These are phyloP conservation scores for Camellia lanceoleosa DNA, from an alignment of 148 eudicot species.

Conservation along the genomic window DNA sequence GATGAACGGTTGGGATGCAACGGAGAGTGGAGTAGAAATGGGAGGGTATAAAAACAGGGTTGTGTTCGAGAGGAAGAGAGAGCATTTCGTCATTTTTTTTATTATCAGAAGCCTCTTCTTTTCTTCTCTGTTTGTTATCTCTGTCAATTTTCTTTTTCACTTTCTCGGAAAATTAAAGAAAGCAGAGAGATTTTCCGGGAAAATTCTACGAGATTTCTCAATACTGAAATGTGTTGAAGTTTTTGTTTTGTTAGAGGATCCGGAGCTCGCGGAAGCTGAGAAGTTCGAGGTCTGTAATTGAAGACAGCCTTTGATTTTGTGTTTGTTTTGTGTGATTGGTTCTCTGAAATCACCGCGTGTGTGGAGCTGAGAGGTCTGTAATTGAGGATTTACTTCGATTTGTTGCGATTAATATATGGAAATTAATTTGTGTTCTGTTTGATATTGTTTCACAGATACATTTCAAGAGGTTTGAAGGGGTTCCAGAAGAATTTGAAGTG, in stretches of 20 bases:
- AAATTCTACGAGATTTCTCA: not conserved
- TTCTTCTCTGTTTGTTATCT: conserved; percentile 9
- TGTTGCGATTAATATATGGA: not conserved
- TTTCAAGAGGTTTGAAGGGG: conserved; percentile 11
- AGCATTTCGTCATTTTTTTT: conserved; percentile 21
- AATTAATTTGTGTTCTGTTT: not conserved
- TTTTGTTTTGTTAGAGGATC: conserved; percentile 20
- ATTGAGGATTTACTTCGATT: not conserved
- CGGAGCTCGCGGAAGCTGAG: not conserved
- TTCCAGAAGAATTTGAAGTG: conserved; percentile 12
- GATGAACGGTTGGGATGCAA: conserved; percentile 15
- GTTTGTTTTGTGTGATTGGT: not conserved
- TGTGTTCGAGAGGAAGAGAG: conserved; percentile 32
- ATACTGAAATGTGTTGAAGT: conserved; percentile 21
- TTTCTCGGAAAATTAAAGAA: conserved; percentile 14
- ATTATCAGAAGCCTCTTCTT: conserved; percentile 9
- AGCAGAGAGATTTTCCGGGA: conserved; percentile 3
- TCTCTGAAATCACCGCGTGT: conserved; percentile 3
- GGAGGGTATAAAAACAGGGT: conserved; percentile 50
- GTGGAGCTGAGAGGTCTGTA: not conserved
- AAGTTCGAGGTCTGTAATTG: not conserved
- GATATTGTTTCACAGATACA: conserved; percentile 12
- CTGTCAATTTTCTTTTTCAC: not conserved
- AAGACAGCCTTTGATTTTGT: not conserved
- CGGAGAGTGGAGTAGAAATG: conserved; percentile 23